Evolutionary conservation across 2,329 filamentous ascomycete species (phyloP).

Genomic region (Penicillium palitans): DNA sequence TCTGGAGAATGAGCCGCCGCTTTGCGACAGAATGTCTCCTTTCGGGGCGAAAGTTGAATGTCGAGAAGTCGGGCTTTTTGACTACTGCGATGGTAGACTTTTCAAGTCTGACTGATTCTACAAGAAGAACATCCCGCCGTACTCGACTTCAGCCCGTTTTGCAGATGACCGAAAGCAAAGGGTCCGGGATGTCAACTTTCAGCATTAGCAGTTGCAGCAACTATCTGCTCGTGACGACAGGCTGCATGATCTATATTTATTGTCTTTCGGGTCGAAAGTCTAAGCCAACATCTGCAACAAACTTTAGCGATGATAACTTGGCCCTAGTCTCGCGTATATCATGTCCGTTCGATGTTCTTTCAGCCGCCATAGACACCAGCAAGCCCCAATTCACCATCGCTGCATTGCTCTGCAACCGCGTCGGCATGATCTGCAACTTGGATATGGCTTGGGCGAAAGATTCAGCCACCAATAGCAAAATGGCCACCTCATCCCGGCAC

Average conservation of each 20-base stretch:
- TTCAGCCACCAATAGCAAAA: slow-evolving; percentile 27
- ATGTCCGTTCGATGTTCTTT: slow-evolving; percentile 59
- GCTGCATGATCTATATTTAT: slow-evolving; percentile 59
- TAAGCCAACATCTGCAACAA: slow-evolving; percentile 24
- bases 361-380: slow-evolving; percentile 64
- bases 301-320: slow-evolving; percentile 35
- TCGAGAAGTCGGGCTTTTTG: slow-evolving; percentile 39
- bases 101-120: slow-evolving; percentile 23
- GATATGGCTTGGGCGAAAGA: slow-evolving; percentile 13
- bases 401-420: slow-evolving; percentile 59
- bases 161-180: slow-evolving; percentile 12
- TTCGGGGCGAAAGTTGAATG: slow-evolving; percentile 34
- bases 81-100: slow-evolving; percentile 37
- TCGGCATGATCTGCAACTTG: slow-evolving; percentile 63
- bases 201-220: slow-evolving; percentile 59
- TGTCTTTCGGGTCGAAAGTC: slow-evolving; percentile 34
- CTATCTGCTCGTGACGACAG: slow-evolving; percentile 58
- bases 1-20: slow-evolving; percentile 47
- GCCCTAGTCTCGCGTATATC: slow-evolving; percentile 54
- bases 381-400: slow-evolving; percentile 57
- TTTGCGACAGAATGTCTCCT: slow-evolving; percentile 54
- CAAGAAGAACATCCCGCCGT: slow-evolving; percentile 13
- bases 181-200: slow-evolving; percentile 42
- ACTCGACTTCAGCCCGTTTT: slow-evolving; percentile 16
- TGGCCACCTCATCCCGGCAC: slow-evolving; percentile 37